Base-by-base conservation (phyloP, 441 rosid species). In the Aleurites moluccanus region DNA sequence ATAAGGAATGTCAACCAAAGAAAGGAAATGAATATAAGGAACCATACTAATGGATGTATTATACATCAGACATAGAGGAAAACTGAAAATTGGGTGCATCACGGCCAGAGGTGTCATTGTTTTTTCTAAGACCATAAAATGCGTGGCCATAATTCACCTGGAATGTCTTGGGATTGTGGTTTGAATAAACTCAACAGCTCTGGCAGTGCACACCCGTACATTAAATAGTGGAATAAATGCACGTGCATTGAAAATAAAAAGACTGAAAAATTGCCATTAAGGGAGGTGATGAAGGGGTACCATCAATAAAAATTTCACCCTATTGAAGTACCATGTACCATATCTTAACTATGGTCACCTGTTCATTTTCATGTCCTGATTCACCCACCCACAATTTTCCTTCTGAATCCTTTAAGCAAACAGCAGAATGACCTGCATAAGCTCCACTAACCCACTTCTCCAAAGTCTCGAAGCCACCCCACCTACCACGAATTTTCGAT, bases 371-470 rank as follows among this genome's bases (percentile, higher is more conserved):
- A 63, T 95, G 83, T 59, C 98, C 99, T 52, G 99, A 95, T 84
- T 95, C 99, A 73, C 92, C 96, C 77, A 95, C 89, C 98, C 99
- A 95, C 27, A 93, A 81, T 82, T 90, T 93, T 59, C 99, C 99
- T 79, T 93, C 89, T 68, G 93, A 86, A 83, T 95, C 99, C 88
- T 81, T 88, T 63, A 95, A 82, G 82, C 91, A 93, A 78, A 95
- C 90, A 80, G 99, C 97, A 76, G 87, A 68, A 83, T 93, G 99
- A 68, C 99, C 99, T 76, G 98, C 99, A 83, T 91, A 95, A 44
- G 99, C 81, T 78, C 99, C 99, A 69, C 88, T 95, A 47, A 95
- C 98, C 99, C 99, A 93, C 90, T 95, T 95, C 89, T 93, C 99
- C 60, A 95, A 78, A 45, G 96, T 93, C 88, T 95, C 98, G 80